Conservation (phyloP, 768 basidiomycete species). For the Mycena vulgaris region DNA sequence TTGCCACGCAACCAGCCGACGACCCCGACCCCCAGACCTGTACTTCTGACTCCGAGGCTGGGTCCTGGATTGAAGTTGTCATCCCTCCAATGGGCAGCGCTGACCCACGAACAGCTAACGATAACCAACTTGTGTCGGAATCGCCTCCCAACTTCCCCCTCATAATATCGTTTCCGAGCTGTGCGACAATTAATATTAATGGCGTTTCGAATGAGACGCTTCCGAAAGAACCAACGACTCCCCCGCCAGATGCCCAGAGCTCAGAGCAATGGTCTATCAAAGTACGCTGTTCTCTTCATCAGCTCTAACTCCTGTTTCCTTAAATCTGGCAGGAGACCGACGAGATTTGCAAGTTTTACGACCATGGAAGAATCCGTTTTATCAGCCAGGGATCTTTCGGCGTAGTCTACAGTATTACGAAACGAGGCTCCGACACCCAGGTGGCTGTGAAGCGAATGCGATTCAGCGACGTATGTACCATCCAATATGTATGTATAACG, state of each 20-base stretch:
- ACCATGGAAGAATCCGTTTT: background rate
- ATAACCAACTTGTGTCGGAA: background rate
- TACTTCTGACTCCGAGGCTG: background rate
- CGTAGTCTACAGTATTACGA: slow-evolving; percentile 5
- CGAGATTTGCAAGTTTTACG: slow-evolving; percentile 2
- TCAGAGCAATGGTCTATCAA: background rate
- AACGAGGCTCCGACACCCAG: background rate
- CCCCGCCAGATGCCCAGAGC: background rate
- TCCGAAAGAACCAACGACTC: background rate
- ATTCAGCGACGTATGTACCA: background rate
- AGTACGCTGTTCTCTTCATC: background rate
- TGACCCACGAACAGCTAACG: background rate
- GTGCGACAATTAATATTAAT: background rate
- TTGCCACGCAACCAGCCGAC: slow-evolving; percentile 9
- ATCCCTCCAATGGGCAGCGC: background rate
- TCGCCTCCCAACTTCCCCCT: background rate
- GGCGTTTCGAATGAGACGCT: background rate
- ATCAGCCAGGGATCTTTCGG: background rate
- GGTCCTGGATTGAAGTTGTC: background rate
- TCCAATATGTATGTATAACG: background rate
- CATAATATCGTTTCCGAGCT: background rate
- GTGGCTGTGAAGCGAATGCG: slow-evolving; percentile 15
- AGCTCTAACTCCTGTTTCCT: too few species aligned
- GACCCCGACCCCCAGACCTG: background rate
- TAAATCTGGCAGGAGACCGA: background rate